A percentile compares a stretch with the other conserved stretches of the same genome.
Evolutionary conservation across 257 asterid genomes (phyloP).

Genomic region (Solanum lignicaule): DNA sequence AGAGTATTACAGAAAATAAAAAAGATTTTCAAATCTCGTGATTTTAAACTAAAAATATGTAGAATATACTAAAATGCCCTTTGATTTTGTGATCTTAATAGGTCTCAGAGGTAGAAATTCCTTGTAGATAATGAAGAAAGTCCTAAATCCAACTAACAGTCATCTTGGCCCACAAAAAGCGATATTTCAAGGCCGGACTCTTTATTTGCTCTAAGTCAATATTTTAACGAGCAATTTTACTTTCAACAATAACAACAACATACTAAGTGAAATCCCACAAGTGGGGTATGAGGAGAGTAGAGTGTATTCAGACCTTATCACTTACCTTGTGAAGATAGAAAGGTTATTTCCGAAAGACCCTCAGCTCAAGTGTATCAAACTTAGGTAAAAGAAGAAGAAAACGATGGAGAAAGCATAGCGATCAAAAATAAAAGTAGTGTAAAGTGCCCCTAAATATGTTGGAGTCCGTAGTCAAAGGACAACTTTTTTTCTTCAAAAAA

Average conservation of each 20-base stretch:
- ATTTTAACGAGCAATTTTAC: neutral
- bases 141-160: neutral
- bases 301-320: fast-evolving
- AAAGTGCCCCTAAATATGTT: neutral
- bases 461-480: too few species aligned
- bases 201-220: neutral
- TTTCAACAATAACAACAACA: too few species aligned
- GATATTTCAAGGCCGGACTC: neutral
- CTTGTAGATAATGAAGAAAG: neutral
- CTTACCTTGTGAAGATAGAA: too few species aligned
- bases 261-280: neutral
- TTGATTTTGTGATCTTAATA: too few species aligned
- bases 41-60: too few species aligned
- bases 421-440: neutral
- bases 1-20: too few species aligned
- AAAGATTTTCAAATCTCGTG: too few species aligned
- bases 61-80: too few species aligned
- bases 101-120: too few species aligned
- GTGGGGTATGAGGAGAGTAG: neutral
- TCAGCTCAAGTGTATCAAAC: neutral
- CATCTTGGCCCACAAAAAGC: neutral
- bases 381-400: too few species aligned
- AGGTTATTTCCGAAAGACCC: neutral
- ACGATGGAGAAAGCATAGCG: neutral
- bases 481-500: too few species aligned